A percentile compares a stretch with the other conserved stretches of the same genome.
Evolutionary conservation across 2,329 filamentous ascomycete genomes (phyloP).

Genomic region (Xylaria digitata): DNA sequence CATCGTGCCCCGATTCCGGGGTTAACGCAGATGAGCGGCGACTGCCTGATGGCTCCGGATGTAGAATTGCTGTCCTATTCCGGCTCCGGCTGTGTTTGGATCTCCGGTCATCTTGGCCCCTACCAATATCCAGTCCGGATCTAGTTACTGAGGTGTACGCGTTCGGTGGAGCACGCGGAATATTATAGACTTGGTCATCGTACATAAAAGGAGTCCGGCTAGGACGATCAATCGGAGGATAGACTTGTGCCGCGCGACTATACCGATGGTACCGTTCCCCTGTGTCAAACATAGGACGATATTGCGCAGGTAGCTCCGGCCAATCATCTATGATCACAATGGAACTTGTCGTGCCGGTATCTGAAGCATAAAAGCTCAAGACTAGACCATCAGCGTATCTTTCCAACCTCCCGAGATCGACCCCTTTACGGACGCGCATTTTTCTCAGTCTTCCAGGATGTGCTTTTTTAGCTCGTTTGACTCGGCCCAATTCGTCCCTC

Average conservation of each 20-base stretch:
- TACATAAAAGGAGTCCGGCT: neutral
- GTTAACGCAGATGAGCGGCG: neutral
- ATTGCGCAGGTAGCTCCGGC: conserved; percentile 3
- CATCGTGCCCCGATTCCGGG: neutral
- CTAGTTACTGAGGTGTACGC: neutral
- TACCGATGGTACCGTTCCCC: neutral
- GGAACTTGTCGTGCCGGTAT: conserved; percentile 3
- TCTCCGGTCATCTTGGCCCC: neutral
- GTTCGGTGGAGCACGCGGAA: conserved; percentile 4
- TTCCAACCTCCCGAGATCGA: conserved; percentile 8
- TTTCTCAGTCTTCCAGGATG: conserved; percentile 20
- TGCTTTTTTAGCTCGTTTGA: conserved; percentile 7
- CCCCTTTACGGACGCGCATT: conserved; percentile 16
- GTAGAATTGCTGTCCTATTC: neutral
- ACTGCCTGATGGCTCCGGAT: conserved; percentile 12
- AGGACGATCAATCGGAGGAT: neutral
- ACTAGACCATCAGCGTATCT: conserved; percentile 17
- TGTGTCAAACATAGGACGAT: neutral
- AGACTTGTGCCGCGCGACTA: neutral
- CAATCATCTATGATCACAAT: conserved; percentile 6
- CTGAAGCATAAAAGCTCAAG: conserved; percentile 10
- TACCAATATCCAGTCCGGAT: neutral
- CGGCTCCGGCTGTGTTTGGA: conserved; percentile 2
- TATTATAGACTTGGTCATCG: conserved; percentile 14
- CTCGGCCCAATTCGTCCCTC: conserved; percentile 9